phyloP scores from a whole-genome alignment of 2,329 filamentous ascomycete genomes.

The Pseudogymnoascus sp. region DNA sequence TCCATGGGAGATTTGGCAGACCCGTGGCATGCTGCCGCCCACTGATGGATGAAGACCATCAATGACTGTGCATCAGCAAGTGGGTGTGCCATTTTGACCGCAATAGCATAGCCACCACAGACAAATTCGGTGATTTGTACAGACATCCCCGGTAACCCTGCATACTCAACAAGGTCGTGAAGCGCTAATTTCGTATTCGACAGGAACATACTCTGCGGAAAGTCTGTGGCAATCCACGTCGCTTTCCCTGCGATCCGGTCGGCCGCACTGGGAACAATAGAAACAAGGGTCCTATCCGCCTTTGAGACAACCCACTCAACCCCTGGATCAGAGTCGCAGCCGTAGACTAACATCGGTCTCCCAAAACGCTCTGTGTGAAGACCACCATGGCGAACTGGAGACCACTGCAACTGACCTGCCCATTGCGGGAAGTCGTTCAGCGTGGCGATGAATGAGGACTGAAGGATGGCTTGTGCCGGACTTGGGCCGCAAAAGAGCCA shows the following conservation, averaged over 20 bases:
- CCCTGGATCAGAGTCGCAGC: conserved; percentile 34
- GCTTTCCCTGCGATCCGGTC: conserved; percentile 13
- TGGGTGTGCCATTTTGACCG: conserved; percentile 37
- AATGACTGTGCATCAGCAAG: conserved; percentile 40
- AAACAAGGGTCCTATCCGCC: conserved; percentile 24
- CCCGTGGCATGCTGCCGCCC: conserved; percentile 30
- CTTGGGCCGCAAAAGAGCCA: conserved; percentile 33
- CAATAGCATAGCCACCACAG: conserved; percentile 36
- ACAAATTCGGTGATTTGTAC: conserved; percentile 36
- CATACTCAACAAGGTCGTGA: conserved; percentile 26
- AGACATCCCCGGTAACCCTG: conserved; percentile 24
- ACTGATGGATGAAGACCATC: conserved; percentile 37
- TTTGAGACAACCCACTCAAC: conserved; percentile 33
- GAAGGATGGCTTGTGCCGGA: conserved; percentile 16
- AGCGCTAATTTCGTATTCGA: conserved; percentile 31
- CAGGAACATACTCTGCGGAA: conserved; percentile 32
- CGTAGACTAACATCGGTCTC: conserved; percentile 32
- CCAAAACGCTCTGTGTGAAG: conserved; percentile 29
- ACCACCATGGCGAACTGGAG: conserved; percentile 37
- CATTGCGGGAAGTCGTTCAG: conserved; percentile 21
- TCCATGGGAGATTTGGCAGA: conserved; percentile 11
- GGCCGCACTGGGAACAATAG: conserved; percentile 28
- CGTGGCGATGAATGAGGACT: conserved; percentile 29
- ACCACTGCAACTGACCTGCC: conserved; percentile 1
- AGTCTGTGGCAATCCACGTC: conserved; percentile 31